Conservation (phyloP, 2,329 filamentous ascomycete genomes). For the Ascosphaera pollenicola region DNA sequence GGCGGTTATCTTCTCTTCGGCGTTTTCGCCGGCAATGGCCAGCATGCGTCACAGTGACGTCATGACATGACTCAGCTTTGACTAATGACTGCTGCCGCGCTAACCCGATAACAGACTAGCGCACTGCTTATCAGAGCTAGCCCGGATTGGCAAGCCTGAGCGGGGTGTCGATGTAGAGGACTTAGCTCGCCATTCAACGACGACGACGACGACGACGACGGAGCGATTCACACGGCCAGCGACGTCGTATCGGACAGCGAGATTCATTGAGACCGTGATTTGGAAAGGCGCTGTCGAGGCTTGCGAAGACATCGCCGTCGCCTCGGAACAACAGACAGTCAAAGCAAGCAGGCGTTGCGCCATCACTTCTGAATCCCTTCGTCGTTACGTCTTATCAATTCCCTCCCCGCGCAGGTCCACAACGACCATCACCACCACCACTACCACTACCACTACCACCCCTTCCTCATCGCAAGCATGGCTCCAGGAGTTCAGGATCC, state of each 20-base stretch:
- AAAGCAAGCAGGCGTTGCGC: neutral
- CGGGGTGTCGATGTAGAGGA: neutral
- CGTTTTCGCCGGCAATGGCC: neutral
- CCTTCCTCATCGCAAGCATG: conserved; percentile 11
- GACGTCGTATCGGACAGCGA: too few relatives aligned
- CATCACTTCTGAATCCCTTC: neutral
- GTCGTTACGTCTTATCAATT: neutral
- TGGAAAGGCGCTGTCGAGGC: too few relatives aligned
- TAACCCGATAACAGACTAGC: neutral
- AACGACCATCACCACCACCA: neutral
- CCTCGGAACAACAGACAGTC: too few relatives aligned
- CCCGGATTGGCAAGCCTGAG: neutral
- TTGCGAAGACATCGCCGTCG: too few relatives aligned
- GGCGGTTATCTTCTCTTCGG: neutral
- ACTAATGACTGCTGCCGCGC: neutral
- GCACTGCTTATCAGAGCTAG: neutral
- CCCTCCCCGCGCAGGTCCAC: neutral
- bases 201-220: neutral
- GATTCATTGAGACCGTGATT: too few relatives aligned
- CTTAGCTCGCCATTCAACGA: neutral
- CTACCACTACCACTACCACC: neutral
- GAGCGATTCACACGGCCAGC: too few relatives aligned
- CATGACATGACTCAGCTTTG: neutral
- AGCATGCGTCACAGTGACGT: neutral
- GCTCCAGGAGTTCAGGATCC: conserved; percentile 20